Evolutionary conservation across 768 basidiomycete species (phyloP).

Genomic region (Rubroboletus pulcherrimus): DNA sequence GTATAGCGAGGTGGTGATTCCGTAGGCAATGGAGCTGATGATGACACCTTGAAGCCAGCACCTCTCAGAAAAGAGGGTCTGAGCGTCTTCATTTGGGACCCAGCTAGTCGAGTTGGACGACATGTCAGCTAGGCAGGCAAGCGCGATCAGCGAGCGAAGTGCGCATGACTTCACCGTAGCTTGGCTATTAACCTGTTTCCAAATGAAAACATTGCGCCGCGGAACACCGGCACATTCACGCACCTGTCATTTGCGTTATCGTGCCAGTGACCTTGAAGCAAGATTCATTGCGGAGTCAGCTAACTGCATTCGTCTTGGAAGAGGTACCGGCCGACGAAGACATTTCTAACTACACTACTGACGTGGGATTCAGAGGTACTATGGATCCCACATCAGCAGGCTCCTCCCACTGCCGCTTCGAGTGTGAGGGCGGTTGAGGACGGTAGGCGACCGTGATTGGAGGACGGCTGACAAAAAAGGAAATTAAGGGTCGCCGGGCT

Average conservation of each 20-base stretch:
- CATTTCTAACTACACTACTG: neutral
- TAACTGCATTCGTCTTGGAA: neutral
- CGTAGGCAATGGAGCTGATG: constrained; percentile 9
- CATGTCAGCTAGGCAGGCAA: neutral
- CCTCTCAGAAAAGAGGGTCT: too few species aligned
- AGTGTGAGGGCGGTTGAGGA: too few species aligned
- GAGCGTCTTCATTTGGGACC: constrained; percentile 8
- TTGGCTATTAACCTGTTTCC: neutral
- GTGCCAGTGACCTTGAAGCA: neutral
- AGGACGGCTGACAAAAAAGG: too few species aligned
- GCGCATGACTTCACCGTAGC: neutral
- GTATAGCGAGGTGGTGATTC: constrained; percentile 3
- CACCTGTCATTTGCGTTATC: neutral
- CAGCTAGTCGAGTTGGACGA: constrained; percentile 13
- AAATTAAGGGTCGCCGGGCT: too few species aligned
- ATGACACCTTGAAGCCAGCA: constrained; percentile 7
- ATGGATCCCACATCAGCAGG: too few species aligned
- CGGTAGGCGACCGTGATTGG: too few species aligned
- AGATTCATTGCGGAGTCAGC: neutral
- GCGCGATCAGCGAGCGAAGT: neutral
- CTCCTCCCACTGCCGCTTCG: too few species aligned
- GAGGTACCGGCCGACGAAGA: neutral
- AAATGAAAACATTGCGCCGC: neutral
- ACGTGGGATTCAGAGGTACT: neutral
- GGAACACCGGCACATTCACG: neutral